These are phyloP conservation scores for Cutaneotrichosporon spelunceum DNA, from an alignment of 1,284 basidiomycete species.

Conservation along the genomic window DNA sequence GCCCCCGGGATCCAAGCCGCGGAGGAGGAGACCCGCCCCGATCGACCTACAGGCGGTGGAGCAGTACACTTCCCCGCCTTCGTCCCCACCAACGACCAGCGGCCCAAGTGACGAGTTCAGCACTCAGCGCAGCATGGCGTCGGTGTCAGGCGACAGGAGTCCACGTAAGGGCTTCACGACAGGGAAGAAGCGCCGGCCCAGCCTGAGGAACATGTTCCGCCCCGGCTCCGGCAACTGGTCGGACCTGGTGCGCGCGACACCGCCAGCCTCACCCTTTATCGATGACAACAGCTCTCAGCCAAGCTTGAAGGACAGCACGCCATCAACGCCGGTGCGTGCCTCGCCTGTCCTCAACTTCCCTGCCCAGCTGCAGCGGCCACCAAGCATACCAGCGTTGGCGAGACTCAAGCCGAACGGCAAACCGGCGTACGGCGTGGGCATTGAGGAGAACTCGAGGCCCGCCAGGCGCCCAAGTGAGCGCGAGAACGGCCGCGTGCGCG, in stretches of 20 bases:
- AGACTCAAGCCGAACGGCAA: constrained; percentile 15
- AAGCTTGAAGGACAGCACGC: not conserved
- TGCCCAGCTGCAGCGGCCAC: constrained; percentile 11
- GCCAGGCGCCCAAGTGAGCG: not conserved
- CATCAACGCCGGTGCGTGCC: not conserved
- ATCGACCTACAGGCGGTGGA: constrained; percentile 14
- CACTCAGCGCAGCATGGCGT: constrained; percentile 1
- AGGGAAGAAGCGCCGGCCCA: constrained; percentile 26
- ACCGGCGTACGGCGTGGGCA: constrained; percentile 11
- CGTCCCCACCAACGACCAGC: constrained; percentile 9
- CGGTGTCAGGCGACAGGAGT: not conserved
- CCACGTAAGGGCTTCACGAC: constrained; percentile 1
- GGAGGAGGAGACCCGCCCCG: constrained; percentile 15
- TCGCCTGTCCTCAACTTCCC: not conserved
- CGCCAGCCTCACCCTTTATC: constrained; percentile 13
- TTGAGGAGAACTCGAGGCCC: constrained; percentile 10
- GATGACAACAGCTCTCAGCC: constrained; percentile 1
- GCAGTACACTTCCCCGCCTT: constrained; percentile 10
- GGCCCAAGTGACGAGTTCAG: not conserved
- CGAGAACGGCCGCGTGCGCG: not conserved
- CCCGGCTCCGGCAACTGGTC: constrained; percentile 43
- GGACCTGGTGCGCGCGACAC: constrained; percentile 31
- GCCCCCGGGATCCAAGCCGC: not conserved
- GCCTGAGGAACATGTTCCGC: constrained; percentile 41
- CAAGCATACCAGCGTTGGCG: constrained; percentile 17